These are phyloP conservation scores for Pseudohalonectria lignicola DNA, from an alignment of 2,329 filamentous ascomycete species.

Conservation along the genomic window DNA sequence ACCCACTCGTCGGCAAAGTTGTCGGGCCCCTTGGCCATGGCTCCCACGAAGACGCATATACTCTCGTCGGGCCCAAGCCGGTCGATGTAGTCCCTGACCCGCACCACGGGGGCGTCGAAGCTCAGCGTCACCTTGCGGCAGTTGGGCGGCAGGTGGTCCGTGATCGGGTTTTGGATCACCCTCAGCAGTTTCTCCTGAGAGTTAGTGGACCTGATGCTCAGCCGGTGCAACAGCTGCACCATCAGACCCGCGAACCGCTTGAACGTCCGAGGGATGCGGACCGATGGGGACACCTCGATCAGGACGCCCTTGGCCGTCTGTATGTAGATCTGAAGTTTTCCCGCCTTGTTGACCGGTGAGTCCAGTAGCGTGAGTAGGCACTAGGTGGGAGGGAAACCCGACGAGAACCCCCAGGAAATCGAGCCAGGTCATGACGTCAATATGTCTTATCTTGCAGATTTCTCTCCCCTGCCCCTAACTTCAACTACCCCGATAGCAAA, in stretches of 20 bases:
- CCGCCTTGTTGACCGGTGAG: conserved; percentile 97
- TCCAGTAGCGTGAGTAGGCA: conserved; percentile 94
- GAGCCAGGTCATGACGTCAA: no score
- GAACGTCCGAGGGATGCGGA: conserved; percentile 95
- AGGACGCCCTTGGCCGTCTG: conserved; percentile 94
- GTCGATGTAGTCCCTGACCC: conserved; percentile 80
- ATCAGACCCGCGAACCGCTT: conserved; percentile 98
- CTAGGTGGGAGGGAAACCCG: conserved; percentile 38
- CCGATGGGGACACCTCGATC: conserved; percentile 96
- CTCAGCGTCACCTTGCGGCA: conserved; percentile 96
- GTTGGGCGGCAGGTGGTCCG: conserved; percentile 90
- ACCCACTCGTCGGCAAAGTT: conserved; percentile 92
- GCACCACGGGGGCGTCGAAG: conserved; percentile 81
- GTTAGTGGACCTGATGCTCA: conserved; percentile 92
- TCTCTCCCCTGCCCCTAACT: neutral
- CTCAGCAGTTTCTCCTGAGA: conserved; percentile 96
- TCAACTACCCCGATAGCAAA: no score
- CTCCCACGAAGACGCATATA: conserved; percentile 94
- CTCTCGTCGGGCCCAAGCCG: conserved; percentile 73
- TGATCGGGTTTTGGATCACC: conserved; percentile 97
- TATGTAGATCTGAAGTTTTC: conserved; percentile 96
- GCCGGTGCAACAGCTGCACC: conserved; percentile 92
- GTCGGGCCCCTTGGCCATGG: conserved; percentile 95
- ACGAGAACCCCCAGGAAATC: no score
- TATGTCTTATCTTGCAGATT: neutral